Conservation (phyloP, 2,329 filamentous ascomycete genomes). For the Claviceps purpurea region DNA sequence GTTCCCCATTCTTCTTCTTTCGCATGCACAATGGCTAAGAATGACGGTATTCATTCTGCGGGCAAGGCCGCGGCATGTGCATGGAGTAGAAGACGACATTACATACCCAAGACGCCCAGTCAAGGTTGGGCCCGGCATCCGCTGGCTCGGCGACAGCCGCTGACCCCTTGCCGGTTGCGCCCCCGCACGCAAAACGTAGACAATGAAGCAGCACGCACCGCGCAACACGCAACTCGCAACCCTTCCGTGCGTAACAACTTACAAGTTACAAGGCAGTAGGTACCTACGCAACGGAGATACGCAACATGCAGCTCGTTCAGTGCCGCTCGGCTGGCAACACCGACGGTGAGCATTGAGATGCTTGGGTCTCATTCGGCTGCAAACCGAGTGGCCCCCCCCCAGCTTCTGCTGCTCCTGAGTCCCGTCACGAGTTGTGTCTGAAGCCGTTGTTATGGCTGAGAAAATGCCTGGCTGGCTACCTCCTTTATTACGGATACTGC, state of each 20-base stretch:
- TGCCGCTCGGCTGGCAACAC: not conserved
- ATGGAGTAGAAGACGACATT: not conserved
- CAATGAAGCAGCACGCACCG: not conserved
- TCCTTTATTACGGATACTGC: conserved; percentile 18
- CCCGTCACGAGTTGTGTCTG: too few species aligned
- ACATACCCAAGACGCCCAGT: not conserved
- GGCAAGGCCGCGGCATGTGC: not conserved
- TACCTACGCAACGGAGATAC: too few species aligned
- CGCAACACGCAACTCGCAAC: not conserved
- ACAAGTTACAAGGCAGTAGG: too few species aligned
- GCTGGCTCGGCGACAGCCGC: not conserved
- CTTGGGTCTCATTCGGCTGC: conserved; percentile 22
- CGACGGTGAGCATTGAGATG: conserved; percentile 13
- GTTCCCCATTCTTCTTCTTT: not conserved
- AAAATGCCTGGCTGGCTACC: conserved; percentile 5
- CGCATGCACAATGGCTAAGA: not conserved
- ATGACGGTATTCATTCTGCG: not conserved
- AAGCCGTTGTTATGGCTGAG: too few species aligned
- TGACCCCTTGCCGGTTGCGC: not conserved
- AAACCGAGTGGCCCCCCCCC: conserved; percentile 20
- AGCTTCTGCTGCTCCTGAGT: conserved; percentile 8
- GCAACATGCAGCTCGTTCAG: too few species aligned
- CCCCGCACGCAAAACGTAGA: too few species aligned
- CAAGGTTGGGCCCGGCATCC: not conserved
- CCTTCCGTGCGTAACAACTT: too few species aligned